Evolutionary conservation across 1,284 basidiomycete genomes (phyloP).

Genomic region (Xerocomus amazonicus): DNA sequence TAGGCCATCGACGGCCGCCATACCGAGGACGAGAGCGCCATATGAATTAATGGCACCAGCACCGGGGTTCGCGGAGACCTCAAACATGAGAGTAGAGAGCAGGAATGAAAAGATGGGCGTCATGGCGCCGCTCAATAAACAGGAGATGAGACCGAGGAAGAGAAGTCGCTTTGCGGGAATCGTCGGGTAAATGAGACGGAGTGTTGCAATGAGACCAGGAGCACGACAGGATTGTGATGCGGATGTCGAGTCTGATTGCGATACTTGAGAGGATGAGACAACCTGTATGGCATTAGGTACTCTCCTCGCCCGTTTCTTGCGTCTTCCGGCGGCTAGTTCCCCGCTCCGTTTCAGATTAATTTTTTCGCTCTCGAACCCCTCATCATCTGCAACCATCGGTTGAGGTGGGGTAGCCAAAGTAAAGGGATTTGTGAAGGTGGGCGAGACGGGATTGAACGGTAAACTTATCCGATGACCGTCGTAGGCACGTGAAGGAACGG

Average conservation of each 20-base stretch:
- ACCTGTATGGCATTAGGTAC: constrained; percentile 25
- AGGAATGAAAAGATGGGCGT: constrained; percentile 92
- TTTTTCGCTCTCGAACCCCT: constrained; percentile 45
- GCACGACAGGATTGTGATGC: background rate
- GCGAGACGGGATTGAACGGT: constrained; percentile 59
- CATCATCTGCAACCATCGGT: constrained; percentile 33
- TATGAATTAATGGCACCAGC: constrained; percentile 68
- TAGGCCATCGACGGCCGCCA: constrained; percentile 75
- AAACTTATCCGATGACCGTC: constrained; percentile 47
- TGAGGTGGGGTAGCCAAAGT: constrained; percentile 10
- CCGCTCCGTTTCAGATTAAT: constrained; percentile 39
- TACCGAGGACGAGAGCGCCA: constrained; percentile 64
- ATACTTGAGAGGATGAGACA: constrained; percentile 23
- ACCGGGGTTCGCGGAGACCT: constrained; percentile 69
- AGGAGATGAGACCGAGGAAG: constrained; percentile 62
- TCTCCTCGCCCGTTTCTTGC: constrained; percentile 21
- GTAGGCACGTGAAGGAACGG: constrained; percentile 27
- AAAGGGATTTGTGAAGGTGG: constrained; percentile 38
- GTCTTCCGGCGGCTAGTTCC: constrained; percentile 30
- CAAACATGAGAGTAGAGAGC: constrained; percentile 78
- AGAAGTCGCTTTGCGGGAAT: constrained; percentile 75
- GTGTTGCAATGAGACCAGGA: constrained; percentile 36
- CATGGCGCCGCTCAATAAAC: constrained; percentile 72
- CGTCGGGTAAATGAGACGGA: constrained; percentile 65
- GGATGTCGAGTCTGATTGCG: background rate